Percentiles rank a stretch among this genome's conserved stretches.
These are phyloP conservation scores for Babesia sp. DNA, from an alignment of 169 alveolate species.

Conservation along the genomic window DNA sequence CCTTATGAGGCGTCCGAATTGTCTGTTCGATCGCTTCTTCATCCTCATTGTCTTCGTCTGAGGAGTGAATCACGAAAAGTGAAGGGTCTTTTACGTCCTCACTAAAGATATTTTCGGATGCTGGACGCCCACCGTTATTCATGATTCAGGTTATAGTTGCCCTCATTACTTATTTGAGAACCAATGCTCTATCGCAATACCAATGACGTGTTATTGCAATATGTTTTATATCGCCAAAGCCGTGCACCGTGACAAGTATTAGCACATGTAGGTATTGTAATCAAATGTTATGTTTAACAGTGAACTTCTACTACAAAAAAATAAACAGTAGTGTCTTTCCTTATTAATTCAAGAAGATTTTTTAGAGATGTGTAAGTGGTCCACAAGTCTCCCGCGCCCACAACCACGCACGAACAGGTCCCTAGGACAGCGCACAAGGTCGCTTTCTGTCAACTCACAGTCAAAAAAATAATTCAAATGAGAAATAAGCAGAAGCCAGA, in stretches of 20 bases:
- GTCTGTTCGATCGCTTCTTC: neutral
- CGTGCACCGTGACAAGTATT: neutral
- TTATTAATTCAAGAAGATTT: no score
- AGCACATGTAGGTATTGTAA: neutral
- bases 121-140: neutral
- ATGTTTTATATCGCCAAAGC: neutral
- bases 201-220: neutral
- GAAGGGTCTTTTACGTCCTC: conserved; percentile 61
- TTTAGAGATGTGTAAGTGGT: no score
- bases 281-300: neutral
- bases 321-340: no score
- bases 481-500: no score
- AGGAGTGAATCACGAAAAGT: conserved; percentile 26
- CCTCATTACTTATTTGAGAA: neutral
- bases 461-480: no score
- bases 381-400: neutral
- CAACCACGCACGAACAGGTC: neutral
- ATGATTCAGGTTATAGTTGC: neutral
- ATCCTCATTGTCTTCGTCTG: conserved; percentile 63
- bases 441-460: no score
- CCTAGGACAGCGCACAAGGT: neutral
- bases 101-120: conserved; percentile 46
- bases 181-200: neutral
- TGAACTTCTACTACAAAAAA: neutral
- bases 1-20: neutral